A percentile compares a stretch with the other conserved stretches of the same genome.
phyloP scores from a whole-genome alignment of 306 rosid species.

The Leucaena leucocephala region DNA sequence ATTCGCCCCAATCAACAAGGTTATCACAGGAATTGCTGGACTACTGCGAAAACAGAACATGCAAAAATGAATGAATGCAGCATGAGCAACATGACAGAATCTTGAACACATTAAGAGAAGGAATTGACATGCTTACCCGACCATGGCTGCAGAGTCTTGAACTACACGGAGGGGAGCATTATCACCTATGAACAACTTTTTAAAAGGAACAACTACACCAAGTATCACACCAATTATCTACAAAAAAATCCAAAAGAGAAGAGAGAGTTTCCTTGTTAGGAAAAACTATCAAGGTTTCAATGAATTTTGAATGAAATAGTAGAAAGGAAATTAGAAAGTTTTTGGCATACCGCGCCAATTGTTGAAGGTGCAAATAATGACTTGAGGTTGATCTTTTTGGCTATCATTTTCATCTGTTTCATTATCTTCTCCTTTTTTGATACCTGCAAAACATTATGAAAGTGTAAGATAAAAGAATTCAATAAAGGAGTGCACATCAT shows the following conservation, averaged over 20 bases:
- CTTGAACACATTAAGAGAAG: too few species aligned
- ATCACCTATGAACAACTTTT: conserved; percentile 31
- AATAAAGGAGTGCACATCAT: too few species aligned
- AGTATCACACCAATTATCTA: conserved; percentile 47
- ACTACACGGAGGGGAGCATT: conserved; percentile 43
- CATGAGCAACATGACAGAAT: neutral
- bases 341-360: too few species aligned
- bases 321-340: neutral
- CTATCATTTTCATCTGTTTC: conserved; percentile 23
- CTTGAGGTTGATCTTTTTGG: neutral
- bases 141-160: conserved; percentile 30
- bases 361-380: too few species aligned
- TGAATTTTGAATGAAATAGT: neutral
- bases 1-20: conserved; percentile 52
- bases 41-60: conserved; percentile 29
- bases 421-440: conserved; percentile 13
- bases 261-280: neutral
- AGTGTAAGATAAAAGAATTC: neutral
- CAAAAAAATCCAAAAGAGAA: neutral
- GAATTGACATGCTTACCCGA: neutral
- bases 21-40: conserved; percentile 48
- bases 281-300: neutral
- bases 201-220: conserved; percentile 41
- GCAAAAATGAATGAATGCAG: neutral
- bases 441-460: conserved; percentile 35